Evolutionary conservation across 2,329 filamentous ascomycete genomes (phyloP).

Genomic region (Penicillium griseofulvum): DNA sequence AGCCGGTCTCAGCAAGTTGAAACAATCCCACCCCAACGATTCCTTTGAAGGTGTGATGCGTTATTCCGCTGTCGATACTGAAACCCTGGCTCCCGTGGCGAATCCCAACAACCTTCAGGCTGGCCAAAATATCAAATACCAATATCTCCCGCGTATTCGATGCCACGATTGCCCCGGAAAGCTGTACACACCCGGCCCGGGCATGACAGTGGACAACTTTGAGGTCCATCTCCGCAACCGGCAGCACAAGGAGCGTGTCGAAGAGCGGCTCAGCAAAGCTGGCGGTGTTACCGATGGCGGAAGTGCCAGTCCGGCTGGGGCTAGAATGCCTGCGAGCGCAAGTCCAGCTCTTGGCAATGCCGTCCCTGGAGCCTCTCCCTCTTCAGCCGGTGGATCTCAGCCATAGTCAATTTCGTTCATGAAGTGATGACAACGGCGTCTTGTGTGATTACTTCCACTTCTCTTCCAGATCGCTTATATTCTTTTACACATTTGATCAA

Average conservation of each 20-base stretch:
- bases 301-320: constrained; percentile 17
- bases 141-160: constrained; percentile 83
- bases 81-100: constrained; percentile 64
- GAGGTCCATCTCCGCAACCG: constrained; percentile 88
- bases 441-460: constrained; percentile 8
- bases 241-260: constrained; percentile 71
- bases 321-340: constrained; percentile 9
- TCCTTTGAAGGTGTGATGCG: constrained; percentile 90
- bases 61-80: constrained; percentile 73
- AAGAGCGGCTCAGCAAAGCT: constrained; percentile 46
- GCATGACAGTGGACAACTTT: constrained; percentile 82
- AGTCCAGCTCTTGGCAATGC: constrained; percentile 16
- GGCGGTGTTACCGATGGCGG: constrained; percentile 8
- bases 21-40: constrained; percentile 70
- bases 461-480: constrained; percentile 17
- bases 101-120: constrained; percentile 52
- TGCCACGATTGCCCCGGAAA: constrained; percentile 93
- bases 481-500: constrained; percentile 11
- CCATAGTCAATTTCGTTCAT: constrained; percentile 15
- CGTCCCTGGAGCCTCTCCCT: constrained; percentile 5
- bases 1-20: constrained; percentile 68
- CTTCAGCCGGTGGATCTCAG: constrained; percentile 13
- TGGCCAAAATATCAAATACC: constrained; percentile 66
- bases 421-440: constrained; percentile 21
- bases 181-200: constrained; percentile 86